Conservation (phyloP, 2,329 filamentous ascomycete genomes). For the Ascochyta rabiei region DNA sequence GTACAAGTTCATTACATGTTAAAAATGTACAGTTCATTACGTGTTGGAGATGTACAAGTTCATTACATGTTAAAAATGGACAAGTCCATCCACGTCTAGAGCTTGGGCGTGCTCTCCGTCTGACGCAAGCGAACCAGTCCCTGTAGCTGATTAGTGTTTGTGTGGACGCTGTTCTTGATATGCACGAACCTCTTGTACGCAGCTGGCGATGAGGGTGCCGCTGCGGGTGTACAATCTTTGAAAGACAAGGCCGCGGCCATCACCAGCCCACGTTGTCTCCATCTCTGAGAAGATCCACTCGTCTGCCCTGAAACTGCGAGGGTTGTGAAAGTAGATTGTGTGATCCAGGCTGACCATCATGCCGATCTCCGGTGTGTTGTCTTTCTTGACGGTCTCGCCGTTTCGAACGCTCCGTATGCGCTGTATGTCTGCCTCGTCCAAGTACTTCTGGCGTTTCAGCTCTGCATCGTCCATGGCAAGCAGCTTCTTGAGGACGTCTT, state of each 20-base stretch:
- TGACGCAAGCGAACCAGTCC: conserved; percentile 17
- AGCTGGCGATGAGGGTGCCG: conserved; percentile 76
- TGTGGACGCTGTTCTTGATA: not conserved
- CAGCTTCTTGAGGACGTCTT: conserved; percentile 52
- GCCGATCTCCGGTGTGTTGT: conserved; percentile 66
- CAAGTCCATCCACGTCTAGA: not conserved
- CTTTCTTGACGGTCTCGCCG: conserved; percentile 54
- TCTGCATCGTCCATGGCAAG: conserved; percentile 53
- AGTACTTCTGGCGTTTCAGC: conserved; percentile 49
- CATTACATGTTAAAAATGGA: not conserved
- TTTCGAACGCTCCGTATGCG: conserved; percentile 43
- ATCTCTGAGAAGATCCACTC: conserved; percentile 83
- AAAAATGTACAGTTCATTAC: no score
- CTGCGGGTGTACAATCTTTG: conserved; percentile 75
- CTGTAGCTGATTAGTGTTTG: conserved; percentile 4
- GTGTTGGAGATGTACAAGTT: no score
- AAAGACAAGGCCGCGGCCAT: conserved; percentile 76
- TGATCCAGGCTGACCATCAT: conserved; percentile 88
- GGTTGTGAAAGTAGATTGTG: conserved; percentile 61
- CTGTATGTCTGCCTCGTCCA: conserved; percentile 60
- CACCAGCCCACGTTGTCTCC: conserved; percentile 79
- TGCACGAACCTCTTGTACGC: conserved; percentile 72
- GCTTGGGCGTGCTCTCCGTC: conserved; percentile 15
- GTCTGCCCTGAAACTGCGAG: conserved; percentile 57
- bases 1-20: no score